These are phyloP conservation scores for Mucuna pruriens DNA, from an alignment of 306 rosid species.

Conservation along the genomic window DNA sequence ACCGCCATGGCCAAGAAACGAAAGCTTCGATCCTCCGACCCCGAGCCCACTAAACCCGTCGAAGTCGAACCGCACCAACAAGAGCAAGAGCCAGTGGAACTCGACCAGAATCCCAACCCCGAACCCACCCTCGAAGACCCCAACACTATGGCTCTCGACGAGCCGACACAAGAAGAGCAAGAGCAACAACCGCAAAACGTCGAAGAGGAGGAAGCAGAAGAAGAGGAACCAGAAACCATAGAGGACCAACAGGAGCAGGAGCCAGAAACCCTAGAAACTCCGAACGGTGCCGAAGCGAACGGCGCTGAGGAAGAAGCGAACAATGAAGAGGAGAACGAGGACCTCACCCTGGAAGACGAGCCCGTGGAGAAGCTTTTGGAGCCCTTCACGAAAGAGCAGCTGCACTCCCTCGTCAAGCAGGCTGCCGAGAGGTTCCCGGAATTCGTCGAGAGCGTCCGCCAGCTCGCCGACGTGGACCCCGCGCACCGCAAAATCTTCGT, in stretches of 20 bases:
- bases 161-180: not conserved
- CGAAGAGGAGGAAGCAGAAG: not conserved
- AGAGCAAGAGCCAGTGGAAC: slow-evolving; percentile 3
- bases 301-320: slow-evolving; percentile 33
- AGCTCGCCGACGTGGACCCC: slow-evolving; percentile 74
- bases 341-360: slow-evolving; percentile 54
- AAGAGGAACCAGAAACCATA: slow-evolving; percentile 3
- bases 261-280: slow-evolving; percentile 5
- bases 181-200: not conserved
- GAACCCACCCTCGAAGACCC: slow-evolving; percentile 30
- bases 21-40: slow-evolving; percentile 67
- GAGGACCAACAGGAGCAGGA: slow-evolving; percentile 19
- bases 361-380: slow-evolving; percentile 72
- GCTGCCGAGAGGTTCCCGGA: slow-evolving; percentile 62
- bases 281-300: slow-evolving; percentile 30
- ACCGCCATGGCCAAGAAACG: slow-evolving; percentile 77
- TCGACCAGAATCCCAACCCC: slow-evolving; percentile 29
- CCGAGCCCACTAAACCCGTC: slow-evolving; percentile 47
- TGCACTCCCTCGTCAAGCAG: slow-evolving; percentile 55
- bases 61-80: slow-evolving; percentile 40
- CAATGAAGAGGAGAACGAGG: slow-evolving; percentile 46
- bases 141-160: slow-evolving; percentile 49
- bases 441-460: slow-evolving; percentile 52
- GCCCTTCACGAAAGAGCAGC: slow-evolving; percentile 73
- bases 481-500: slow-evolving; percentile 74